Percentiles rank a stretch among this genome's conserved stretches.
Conservation (phyloP, 108 stramenopile species). For the Cylindrotheca fusiformis region DNA sequence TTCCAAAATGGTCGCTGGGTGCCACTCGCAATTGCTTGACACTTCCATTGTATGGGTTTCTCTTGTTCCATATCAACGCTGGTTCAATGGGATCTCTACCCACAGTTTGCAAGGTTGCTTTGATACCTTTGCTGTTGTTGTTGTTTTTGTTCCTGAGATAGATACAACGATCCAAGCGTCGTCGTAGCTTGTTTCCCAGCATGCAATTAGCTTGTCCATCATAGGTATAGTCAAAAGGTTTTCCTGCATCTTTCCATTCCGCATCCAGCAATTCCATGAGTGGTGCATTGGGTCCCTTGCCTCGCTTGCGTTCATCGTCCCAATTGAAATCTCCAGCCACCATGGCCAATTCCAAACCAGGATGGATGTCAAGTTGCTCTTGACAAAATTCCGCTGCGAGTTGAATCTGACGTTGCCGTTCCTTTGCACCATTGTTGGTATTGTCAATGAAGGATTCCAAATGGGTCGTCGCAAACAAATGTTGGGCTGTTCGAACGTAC, state of each 20-base stretch:
- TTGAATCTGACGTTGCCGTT: constrained; percentile 44
- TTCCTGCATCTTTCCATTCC: constrained; percentile 44
- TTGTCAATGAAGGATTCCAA: constrained; percentile 46
- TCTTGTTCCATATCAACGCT: constrained; percentile 39
- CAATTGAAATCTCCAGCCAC: constrained; percentile 70
- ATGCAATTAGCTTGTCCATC: constrained; percentile 57
- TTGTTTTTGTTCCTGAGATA: constrained; percentile 9
- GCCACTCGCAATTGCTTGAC: constrained; percentile 27
- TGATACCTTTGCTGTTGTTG: not conserved
- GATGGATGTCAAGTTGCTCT: constrained; percentile 20
- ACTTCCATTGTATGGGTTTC: constrained; percentile 35
- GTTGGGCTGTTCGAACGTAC: constrained; percentile 23
- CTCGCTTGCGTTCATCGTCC: constrained; percentile 59
- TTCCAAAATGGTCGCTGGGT: constrained; percentile 71
- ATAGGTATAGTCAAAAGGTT: constrained; percentile 52
- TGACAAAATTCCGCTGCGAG: constrained; percentile 40
- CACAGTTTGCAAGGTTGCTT: constrained; percentile 15
- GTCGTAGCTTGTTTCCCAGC: constrained; percentile 49
- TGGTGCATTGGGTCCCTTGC: constrained; percentile 15
- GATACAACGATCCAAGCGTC: constrained; percentile 60
- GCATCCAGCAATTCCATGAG: constrained; percentile 24
- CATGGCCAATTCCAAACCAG: constrained; percentile 32
- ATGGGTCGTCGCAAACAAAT: constrained; percentile 44
- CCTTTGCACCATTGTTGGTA: constrained; percentile 26
- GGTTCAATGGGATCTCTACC: constrained; percentile 41